phyloP scores from a whole-genome alignment of 345 rosid genomes.

The Populus alba region DNA sequence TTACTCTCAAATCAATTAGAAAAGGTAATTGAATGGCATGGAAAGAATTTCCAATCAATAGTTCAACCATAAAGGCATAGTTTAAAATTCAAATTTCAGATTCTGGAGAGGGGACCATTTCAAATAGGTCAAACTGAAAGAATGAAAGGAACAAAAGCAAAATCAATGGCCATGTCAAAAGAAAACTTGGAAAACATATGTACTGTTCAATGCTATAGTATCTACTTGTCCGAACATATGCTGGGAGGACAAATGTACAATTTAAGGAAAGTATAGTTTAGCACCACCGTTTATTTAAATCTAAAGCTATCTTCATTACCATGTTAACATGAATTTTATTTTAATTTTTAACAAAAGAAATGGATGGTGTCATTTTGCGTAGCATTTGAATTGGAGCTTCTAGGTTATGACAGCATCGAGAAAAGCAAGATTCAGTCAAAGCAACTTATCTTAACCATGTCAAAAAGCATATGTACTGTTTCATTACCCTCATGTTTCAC shows the following conservation, averaged over 20 bases:
- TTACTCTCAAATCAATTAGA: not conserved
- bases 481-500: not conserved
- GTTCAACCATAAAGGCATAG: not conserved
- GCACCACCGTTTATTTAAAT: not conserved
- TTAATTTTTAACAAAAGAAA: not conserved
- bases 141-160: not conserved
- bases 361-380: not conserved
- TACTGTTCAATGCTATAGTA: constrained; percentile 5
- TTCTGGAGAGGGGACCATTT: not conserved
- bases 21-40: not conserved
- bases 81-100: constrained; percentile 13
- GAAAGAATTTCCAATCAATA: not conserved
- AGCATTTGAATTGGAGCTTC: constrained; percentile 17
- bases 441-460: not conserved
- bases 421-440: not conserved
- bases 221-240: not conserved
- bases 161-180: not conserved
- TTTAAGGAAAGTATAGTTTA: not conserved
- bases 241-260: constrained; percentile 5
- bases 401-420: constrained; percentile 4
- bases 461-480: constrained; percentile 13
- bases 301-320: not conserved
- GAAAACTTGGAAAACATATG: not conserved
- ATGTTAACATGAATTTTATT: not conserved
- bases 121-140: not conserved